These are phyloP conservation scores for Leccinum proliferum DNA, from an alignment of 1,284 basidiomycete species.

Conservation along the genomic window DNA sequence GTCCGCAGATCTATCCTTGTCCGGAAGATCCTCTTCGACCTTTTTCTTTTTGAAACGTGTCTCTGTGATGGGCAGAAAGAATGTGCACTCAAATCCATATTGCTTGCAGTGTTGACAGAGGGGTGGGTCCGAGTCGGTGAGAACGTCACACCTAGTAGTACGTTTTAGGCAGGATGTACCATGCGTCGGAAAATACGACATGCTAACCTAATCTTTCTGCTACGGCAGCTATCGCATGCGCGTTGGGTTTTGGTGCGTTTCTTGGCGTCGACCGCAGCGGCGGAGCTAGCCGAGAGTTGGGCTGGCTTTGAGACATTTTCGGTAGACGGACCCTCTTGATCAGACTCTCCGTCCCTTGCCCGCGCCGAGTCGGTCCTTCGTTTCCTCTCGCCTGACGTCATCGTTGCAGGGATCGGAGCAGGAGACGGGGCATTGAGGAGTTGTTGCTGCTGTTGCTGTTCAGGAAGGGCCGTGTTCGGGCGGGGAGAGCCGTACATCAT, in stretches of 20 bases:
- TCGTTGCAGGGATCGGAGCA: slow-evolving; percentile 32
- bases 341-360: slow-evolving; percentile 44
- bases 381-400: slow-evolving; percentile 52
- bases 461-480: slow-evolving; percentile 27
- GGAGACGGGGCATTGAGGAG: slow-evolving; percentile 30
- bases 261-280: slow-evolving; percentile 51
- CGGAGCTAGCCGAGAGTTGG: slow-evolving; percentile 27
- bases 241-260: slow-evolving; percentile 89
- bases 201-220: slow-evolving; percentile 82
- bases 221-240: slow-evolving; percentile 88
- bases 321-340: slow-evolving; percentile 54
- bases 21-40: slow-evolving; percentile 57
- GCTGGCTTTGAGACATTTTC: slow-evolving; percentile 35
- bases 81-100: slow-evolving; percentile 90
- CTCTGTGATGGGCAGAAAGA: slow-evolving; percentile 97
- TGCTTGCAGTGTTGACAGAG: slow-evolving; percentile 85
- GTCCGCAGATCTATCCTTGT: slow-evolving; percentile 29
- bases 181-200: slow-evolving; percentile 12
- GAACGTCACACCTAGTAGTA: slow-evolving; percentile 64
- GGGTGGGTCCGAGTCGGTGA: slow-evolving; percentile 68
- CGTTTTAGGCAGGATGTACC: slow-evolving; percentile 15
- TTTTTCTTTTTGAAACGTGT: slow-evolving; percentile 98
- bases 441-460: slow-evolving; percentile 27
- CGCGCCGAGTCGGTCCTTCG: slow-evolving; percentile 45
- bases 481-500: slow-evolving; percentile 56